These are phyloP conservation scores for Coniochaeta prunicola DNA, from an alignment of 2,329 filamentous ascomycete species.

Conservation along the genomic window DNA sequence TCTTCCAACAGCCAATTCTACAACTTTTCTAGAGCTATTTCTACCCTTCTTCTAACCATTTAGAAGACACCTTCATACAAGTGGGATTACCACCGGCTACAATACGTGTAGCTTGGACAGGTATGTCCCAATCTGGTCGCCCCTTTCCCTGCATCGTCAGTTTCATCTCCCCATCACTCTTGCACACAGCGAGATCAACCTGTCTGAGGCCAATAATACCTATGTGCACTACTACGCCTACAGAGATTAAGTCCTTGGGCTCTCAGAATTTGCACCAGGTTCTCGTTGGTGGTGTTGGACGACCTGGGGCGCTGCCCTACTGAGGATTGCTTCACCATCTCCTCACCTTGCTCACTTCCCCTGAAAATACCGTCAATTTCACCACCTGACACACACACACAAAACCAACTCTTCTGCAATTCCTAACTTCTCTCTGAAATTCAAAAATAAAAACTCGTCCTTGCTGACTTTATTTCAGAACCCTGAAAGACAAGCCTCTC, in stretches of 20 bases:
- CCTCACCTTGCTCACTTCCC: not conserved
- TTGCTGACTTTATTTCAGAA: not conserved
- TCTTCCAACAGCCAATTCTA: not conserved
- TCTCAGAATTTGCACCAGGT: not conserved
- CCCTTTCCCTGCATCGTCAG: not conserved
- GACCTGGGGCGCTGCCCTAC: not conserved
- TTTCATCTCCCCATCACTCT: not conserved
- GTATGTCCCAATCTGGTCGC: not conserved
- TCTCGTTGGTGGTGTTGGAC: not conserved
- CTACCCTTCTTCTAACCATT: not conserved
- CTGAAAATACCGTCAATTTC: not conserved
- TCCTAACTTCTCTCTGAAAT: not conserved
- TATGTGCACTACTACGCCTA: not conserved
- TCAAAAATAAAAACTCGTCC: not conserved
- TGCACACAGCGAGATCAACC: not conserved
- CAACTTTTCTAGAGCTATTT: not conserved
- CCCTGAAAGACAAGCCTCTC: not conserved
- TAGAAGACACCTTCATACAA: not conserved
- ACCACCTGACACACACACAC: not conserved
- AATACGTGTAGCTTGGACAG: not conserved
- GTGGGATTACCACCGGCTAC: not conserved
- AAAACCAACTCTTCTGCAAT: not conserved
- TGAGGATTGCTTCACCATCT: not conserved
- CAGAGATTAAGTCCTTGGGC: not conserved
- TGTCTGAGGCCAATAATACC: not conserved